Evolutionary conservation across 192 early-diverging fungal species (phyloP).

Genomic region (Funneliformis mosseae): DNA sequence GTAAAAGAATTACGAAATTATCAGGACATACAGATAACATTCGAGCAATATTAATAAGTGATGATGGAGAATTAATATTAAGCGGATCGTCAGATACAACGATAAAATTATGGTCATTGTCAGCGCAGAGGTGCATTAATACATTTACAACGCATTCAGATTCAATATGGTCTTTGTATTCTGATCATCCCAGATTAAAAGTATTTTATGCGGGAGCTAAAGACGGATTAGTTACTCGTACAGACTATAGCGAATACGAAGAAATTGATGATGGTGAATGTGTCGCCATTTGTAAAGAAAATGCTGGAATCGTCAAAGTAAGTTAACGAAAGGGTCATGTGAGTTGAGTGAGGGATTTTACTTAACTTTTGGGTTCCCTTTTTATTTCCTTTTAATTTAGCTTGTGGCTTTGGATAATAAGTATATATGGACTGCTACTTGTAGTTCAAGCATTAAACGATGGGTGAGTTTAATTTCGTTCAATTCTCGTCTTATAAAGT

Average conservation of each 20-base stretch:
- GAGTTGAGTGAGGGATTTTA: not conserved
- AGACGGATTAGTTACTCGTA: conserved; percentile 91
- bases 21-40: conserved; percentile 97
- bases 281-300: conserved; percentile 86
- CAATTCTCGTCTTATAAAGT: not conserved
- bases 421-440: conserved; percentile 92
- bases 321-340: not conserved
- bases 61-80: conserved; percentile 86
- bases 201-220: conserved; percentile 92
- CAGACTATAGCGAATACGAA: conserved; percentile 44
- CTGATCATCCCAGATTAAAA: conserved; percentile 81
- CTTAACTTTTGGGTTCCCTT: conserved; percentile 13
- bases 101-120: conserved; percentile 96
- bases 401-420: conserved; percentile 82
- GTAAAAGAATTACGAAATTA: conserved; percentile 73
- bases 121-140: conserved; percentile 81
- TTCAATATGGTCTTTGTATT: conserved; percentile 89
- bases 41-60: conserved; percentile 80
- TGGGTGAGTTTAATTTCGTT: conserved; percentile 57
- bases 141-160: conserved; percentile 88
- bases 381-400: conserved; percentile 46
- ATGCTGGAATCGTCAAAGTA: conserved; percentile 79
- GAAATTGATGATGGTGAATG: conserved; percentile 69
- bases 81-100: conserved; percentile 94
- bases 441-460: conserved; percentile 78